Evolutionary conservation across 495 filamentous ascomycete genomes (phyloP), one percentile per base, ranked within the genome.

Genomic region (Neurospora intermedia): DNA sequence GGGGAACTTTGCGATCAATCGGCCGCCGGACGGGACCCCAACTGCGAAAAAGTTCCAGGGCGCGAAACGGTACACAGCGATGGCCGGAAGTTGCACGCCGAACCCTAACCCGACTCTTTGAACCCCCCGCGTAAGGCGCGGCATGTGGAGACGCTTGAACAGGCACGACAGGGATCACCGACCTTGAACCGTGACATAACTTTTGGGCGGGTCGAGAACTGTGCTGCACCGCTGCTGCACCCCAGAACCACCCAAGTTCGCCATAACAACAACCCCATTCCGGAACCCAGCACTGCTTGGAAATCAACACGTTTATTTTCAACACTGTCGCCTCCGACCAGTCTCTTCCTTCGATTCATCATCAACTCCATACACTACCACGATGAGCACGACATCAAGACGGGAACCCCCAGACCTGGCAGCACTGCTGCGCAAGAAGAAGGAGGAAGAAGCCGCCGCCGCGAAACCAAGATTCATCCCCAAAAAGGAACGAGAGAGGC

Each of bases 391-490:
- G 62, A 76, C 76, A 59, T 73, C 69, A 38, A 78, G 80, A 73
- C 80, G 81, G 54, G 73, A 80, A 43, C 85, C 85, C 15, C 78
- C 85, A 45, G 85, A 87, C 54, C 76, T 87, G 73, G 83, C 85
- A 18, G 85, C 85, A 71, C 78, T 86, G 10, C 62, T 87, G 70
- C 83, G 84, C 77, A 80, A 86, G 79, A 80, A 82, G 54, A 83
- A 84, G 70, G 83, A 82, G 39, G 81, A 85, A 70, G 82, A 83
- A 39, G 85, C 80, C 45, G 79, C 80, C 1, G 83, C 84, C 0
- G 78, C 84, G n/a, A 87, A 97, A 88, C 96, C 96, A 4, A 94
- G 95, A 84, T 99, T 97, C 80, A 83, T 99, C 13, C 91, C 93
- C 4, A 97, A 94, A 85, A 92, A 92, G 43, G 87, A 98, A 80